Evolutionary conservation across 345 rosid genomes (phyloP).

Genomic region (Brassica nigra): DNA sequence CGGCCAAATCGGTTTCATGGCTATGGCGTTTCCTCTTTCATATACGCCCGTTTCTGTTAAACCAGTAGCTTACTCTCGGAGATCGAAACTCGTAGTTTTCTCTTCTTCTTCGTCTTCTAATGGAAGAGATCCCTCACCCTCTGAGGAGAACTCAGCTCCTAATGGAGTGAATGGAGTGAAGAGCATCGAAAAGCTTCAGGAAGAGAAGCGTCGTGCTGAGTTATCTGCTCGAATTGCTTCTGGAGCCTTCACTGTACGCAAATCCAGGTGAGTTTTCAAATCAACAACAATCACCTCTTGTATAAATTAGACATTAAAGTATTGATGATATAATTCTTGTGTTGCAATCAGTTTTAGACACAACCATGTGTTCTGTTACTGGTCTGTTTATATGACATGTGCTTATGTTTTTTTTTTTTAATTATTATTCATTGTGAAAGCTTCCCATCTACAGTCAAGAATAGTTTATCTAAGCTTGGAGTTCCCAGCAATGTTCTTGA

Average conservation of each 20-base stretch:
- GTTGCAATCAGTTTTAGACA: background rate
- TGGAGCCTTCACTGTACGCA: slow-evolving; percentile 71
- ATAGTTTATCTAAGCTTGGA: slow-evolving; percentile 76
- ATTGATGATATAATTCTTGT: background rate
- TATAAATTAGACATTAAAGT: background rate
- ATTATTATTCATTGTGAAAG: slow-evolving; percentile 40
- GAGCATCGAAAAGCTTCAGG: slow-evolving; percentile 50
- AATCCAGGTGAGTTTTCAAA: slow-evolving; percentile 52
- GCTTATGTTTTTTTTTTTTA: background rate
- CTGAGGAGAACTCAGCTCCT: slow-evolving; percentile 40
- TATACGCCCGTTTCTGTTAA: slow-evolving; percentile 27
- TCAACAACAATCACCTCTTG: background rate
- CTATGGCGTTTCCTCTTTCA: slow-evolving; percentile 40
- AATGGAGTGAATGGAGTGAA: slow-evolving; percentile 43
- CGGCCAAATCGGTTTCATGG: background rate
- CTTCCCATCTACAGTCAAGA: slow-evolving; percentile 59
- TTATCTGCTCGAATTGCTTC: slow-evolving; percentile 81
- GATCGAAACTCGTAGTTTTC: slow-evolving; percentile 37
- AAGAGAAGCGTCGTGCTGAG: slow-evolving; percentile 73
- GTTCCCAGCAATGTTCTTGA: slow-evolving; percentile 58
- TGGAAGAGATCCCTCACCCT: slow-evolving; percentile 64
- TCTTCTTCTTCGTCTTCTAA: slow-evolving; percentile 50
- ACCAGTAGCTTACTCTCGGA: slow-evolving; percentile 34
- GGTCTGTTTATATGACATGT: background rate
- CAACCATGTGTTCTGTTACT: background rate